Evolutionary conservation across 768 basidiomycete species (phyloP).

Genomic region (Steccherinum ochraceum): DNA sequence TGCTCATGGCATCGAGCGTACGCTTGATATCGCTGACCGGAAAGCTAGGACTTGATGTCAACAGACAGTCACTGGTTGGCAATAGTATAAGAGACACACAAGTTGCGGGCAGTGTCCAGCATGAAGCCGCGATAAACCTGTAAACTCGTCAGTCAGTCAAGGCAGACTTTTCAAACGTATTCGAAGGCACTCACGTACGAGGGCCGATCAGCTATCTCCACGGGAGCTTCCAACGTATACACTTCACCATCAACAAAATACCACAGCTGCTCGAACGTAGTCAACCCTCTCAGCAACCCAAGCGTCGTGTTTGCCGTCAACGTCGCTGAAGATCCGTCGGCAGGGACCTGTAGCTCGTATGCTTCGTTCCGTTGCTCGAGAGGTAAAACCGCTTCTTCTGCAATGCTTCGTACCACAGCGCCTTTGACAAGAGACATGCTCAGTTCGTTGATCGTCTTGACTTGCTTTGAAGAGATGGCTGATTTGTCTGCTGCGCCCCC

Average conservation of each 20-base stretch:
- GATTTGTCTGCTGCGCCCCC: constrained; percentile 43
- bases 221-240: constrained; percentile 50
- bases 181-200: constrained; percentile 38
- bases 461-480: constrained; percentile 27
- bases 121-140: constrained; percentile 71
- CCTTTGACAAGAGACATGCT: constrained; percentile 30
- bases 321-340: constrained; percentile 42
- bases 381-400: constrained; percentile 41
- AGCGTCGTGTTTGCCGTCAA: constrained; percentile 56
- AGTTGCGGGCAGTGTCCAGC: constrained; percentile 77
- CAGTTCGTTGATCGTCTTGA: constrained; percentile 35
- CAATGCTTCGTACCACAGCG: constrained; percentile 33
- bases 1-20: constrained; percentile 71
- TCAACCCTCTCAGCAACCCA: constrained; percentile 64
- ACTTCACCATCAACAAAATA: constrained; percentile 33
- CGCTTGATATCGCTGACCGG: constrained; percentile 57
- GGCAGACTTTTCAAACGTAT: too few relatives aligned
- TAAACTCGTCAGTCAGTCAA: neutral
- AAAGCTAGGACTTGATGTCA: constrained; percentile 28
- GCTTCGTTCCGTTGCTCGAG: constrained; percentile 47
- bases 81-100: constrained; percentile 5
- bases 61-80: neutral
- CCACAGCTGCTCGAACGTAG: constrained; percentile 63
- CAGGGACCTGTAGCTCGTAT: constrained; percentile 50
- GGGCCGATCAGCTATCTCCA: constrained; percentile 55